These are phyloP conservation scores for Knoxia roxburghii DNA, from an alignment of 257 asterid genomes.

Conservation along the genomic window DNA sequence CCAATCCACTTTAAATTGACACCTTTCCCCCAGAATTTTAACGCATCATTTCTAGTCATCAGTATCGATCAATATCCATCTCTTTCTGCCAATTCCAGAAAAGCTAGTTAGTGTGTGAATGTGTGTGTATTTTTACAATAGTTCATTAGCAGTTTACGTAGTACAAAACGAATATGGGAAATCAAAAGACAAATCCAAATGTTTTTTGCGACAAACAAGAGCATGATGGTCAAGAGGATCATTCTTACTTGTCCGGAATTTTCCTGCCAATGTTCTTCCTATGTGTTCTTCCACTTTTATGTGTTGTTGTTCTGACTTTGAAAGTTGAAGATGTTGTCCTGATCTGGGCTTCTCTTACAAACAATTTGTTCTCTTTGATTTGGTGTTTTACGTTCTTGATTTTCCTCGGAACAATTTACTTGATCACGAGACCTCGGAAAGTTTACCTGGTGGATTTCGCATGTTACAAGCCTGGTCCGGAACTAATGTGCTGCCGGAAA, in stretches of 20 bases:
- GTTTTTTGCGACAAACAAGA: too few species aligned
- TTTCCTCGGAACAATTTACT: constrained; percentile 23
- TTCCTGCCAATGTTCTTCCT: not conserved
- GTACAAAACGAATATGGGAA: too few species aligned
- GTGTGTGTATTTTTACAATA: too few species aligned
- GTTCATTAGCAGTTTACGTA: too few species aligned
- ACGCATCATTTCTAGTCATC: not conserved
- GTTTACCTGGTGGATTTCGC: constrained; percentile 31
- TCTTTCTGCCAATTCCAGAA: too few species aligned
- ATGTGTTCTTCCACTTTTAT: not conserved
- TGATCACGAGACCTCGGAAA: constrained; percentile 29
- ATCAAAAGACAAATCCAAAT: not conserved
- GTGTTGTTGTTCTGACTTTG: constrained; percentile 13
- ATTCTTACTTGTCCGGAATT: too few species aligned
- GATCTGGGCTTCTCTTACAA: constrained; percentile 16
- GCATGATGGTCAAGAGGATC: too few species aligned
- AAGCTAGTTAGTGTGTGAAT: too few species aligned
- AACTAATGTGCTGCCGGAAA: constrained; percentile 23
- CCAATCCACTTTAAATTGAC: not conserved
- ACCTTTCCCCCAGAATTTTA: not conserved
- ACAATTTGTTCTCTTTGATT: constrained; percentile 16
- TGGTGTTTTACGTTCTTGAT: constrained; percentile 4
- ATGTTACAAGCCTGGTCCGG: constrained; percentile 27
- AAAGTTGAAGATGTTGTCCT: constrained; percentile 18
- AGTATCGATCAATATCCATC: too few species aligned